Evolutionary conservation across 1,284 basidiomycete genomes (phyloP).

Genomic region (Pyrrhoderma lamaoense): DNA sequence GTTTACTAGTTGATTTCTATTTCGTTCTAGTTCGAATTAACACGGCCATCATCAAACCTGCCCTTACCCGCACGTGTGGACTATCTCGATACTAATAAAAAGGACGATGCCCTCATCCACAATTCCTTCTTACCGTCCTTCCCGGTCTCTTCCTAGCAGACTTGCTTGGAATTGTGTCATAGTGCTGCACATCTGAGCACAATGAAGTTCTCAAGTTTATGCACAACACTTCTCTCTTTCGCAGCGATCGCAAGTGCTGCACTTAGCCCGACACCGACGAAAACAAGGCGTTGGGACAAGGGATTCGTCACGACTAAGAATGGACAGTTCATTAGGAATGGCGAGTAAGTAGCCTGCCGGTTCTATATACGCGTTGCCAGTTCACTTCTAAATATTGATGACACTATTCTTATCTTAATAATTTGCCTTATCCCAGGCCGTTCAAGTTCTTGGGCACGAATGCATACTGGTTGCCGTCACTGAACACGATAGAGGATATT

Average conservation of each 20-base stretch:
- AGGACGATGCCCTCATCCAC: background rate
- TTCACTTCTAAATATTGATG: background rate
- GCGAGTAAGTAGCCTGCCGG: conserved; percentile 35
- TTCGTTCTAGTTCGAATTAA: background rate
- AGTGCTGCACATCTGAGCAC: conserved; percentile 1
- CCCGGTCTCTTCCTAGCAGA: background rate
- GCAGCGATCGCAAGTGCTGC: conserved; percentile 2
- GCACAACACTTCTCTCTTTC: background rate
- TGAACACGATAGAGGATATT: conserved; percentile 26
- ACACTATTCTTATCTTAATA: background rate
- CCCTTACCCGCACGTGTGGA: background rate
- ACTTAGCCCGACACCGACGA: conserved; percentile 18
- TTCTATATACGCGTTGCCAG: conserved; percentile 1
- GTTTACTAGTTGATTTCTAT: too few species aligned
- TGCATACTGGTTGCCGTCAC: conserved; percentile 36
- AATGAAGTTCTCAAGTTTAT: background rate
- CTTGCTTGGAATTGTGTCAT: background rate
- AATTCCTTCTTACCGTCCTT: background rate
- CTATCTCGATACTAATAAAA: background rate
- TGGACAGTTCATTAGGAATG: conserved; percentile 44
- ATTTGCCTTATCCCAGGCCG: conserved; percentile 34
- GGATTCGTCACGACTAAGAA: conserved; percentile 36
- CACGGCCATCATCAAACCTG: conserved; percentile 2
- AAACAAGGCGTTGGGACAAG: conserved; percentile 21
- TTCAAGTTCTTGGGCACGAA: conserved; percentile 58